phyloP scores from a whole-genome alignment of 2,329 filamentous ascomycete genomes.

The Aspergillus fumigatiaffinis region DNA sequence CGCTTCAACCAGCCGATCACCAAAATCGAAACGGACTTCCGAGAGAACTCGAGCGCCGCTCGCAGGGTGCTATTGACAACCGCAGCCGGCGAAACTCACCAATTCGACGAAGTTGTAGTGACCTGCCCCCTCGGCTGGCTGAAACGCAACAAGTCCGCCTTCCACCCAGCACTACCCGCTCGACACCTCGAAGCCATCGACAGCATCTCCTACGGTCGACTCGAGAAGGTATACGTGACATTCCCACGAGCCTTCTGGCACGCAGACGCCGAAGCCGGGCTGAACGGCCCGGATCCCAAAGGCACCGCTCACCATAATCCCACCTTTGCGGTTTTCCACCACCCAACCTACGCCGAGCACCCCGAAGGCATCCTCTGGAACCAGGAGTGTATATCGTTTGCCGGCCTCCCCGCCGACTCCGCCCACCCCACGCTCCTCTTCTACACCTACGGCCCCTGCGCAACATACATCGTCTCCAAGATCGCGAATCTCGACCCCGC shows the following conservation, averaged over 20 bases:
- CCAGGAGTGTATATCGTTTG: constrained; percentile 73
- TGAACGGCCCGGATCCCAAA: not conserved
- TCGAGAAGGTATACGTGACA: constrained; percentile 55
- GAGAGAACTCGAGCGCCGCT: constrained; percentile 15
- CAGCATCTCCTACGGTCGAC: constrained; percentile 44
- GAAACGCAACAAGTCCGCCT: constrained; percentile 45
- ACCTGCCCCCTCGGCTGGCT: constrained; percentile 54
- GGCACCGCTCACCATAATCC: constrained; percentile 42
- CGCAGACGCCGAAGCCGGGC: constrained; percentile 16
- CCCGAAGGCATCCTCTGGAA: constrained; percentile 65
- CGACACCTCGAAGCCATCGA: constrained; percentile 44
- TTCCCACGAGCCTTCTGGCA: constrained; percentile 78
- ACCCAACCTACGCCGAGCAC: constrained; percentile 62
- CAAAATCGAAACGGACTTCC: constrained; percentile 31
- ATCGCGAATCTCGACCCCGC: constrained; percentile 30
- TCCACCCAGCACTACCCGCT: constrained; percentile 42
- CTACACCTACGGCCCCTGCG: constrained; percentile 51
- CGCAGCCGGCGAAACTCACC: constrained; percentile 28
- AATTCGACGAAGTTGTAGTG: constrained; percentile 51
- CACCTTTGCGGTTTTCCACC: constrained; percentile 72
- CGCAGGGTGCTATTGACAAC: constrained; percentile 46
- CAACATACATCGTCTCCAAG: constrained; percentile 36
- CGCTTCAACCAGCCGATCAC: constrained; percentile 44
- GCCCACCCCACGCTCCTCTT: constrained; percentile 82
- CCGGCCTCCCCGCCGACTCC: constrained; percentile 54